Evolutionary conservation across 805 yeast species (phyloP).

Genomic region (Zygoascus flipseniorum): DNA sequence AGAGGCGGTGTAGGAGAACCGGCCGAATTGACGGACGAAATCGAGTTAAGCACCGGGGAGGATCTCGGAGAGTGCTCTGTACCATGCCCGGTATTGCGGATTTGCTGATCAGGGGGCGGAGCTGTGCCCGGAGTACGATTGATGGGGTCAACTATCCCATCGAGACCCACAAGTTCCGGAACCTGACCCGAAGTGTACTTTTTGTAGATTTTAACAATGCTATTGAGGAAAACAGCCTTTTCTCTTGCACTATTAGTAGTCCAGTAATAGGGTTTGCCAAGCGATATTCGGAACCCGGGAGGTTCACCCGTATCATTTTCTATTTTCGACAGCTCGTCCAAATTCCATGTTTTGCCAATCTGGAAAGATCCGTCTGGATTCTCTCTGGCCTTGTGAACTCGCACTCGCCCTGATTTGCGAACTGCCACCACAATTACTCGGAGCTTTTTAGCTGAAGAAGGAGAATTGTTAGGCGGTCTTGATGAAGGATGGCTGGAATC

Average conservation of each 20-base stretch:
- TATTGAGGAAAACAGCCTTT: conserved; percentile 48
- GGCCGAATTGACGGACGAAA: not conserved
- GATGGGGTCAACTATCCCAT: conserved; percentile 23
- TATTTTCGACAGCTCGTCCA: conserved; percentile 56
- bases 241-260: conserved; percentile 51
- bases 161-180: conserved; percentile 49
- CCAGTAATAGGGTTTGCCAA: conserved; percentile 85
- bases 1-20: not conserved
- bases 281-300: conserved; percentile 38
- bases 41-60: not conserved
- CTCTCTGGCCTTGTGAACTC: conserved; percentile 79
- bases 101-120: not conserved
- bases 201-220: conserved; percentile 44
- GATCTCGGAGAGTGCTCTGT: not conserved
- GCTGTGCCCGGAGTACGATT: not conserved
- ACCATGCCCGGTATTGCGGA: not conserved
- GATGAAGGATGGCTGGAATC: conserved; percentile 60
- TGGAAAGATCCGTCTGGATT: conserved; percentile 68
- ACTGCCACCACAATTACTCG: conserved; percentile 41
- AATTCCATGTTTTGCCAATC: conserved; percentile 88
- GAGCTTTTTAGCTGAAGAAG: conserved; percentile 43
- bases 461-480: conserved; percentile 54
- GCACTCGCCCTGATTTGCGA: conserved; percentile 56
- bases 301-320: conserved; percentile 38
- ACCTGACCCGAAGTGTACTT: conserved; percentile 48